Percentiles rank a stretch among this genome's conserved stretches.
phyloP scores from a whole-genome alignment of 2,329 filamentous ascomycete genomes.

The Fusarium newnesense region DNA sequence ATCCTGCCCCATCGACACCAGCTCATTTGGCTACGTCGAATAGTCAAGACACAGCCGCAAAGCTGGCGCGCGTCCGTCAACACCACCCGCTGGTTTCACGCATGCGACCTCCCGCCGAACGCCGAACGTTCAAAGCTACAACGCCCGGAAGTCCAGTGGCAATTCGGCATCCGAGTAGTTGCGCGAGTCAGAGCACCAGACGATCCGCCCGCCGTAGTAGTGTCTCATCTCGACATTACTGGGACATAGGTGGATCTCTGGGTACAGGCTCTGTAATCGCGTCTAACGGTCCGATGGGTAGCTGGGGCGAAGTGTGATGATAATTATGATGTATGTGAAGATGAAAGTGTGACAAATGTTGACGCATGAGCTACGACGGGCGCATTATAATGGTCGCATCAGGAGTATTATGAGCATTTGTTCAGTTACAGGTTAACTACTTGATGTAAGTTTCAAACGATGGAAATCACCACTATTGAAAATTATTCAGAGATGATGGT shows the following conservation, averaged over 20 bases:
- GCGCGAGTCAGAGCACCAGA: constrained; percentile 87
- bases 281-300: constrained; percentile 74
- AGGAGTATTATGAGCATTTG: constrained; percentile 24
- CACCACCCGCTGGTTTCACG: constrained; percentile 86
- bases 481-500: constrained; percentile 28
- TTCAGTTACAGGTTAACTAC: neutral
- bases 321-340: constrained; percentile 8
- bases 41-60: constrained; percentile 74
- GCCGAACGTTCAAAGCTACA: constrained; percentile 66
- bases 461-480: constrained; percentile 26
- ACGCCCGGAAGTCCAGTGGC: constrained; percentile 60
- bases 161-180: constrained; percentile 70
- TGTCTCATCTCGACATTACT: constrained; percentile 84
- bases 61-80: constrained; percentile 85
- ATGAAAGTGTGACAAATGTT: constrained; percentile 13
- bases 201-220: constrained; percentile 75
- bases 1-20: constrained; percentile 55
- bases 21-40: constrained; percentile 60
- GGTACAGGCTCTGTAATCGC: constrained; percentile 79
- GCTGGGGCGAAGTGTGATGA: constrained; percentile 78
- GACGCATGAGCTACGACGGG: constrained; percentile 6
- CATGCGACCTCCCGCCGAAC: constrained; percentile 58
- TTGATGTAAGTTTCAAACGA: constrained; percentile 28
- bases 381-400: constrained; percentile 18
- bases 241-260: constrained; percentile 86